These are phyloP conservation scores for Fraxinus baroniana DNA, from an alignment of 305 asterid genomes.

Conservation along the genomic window DNA sequence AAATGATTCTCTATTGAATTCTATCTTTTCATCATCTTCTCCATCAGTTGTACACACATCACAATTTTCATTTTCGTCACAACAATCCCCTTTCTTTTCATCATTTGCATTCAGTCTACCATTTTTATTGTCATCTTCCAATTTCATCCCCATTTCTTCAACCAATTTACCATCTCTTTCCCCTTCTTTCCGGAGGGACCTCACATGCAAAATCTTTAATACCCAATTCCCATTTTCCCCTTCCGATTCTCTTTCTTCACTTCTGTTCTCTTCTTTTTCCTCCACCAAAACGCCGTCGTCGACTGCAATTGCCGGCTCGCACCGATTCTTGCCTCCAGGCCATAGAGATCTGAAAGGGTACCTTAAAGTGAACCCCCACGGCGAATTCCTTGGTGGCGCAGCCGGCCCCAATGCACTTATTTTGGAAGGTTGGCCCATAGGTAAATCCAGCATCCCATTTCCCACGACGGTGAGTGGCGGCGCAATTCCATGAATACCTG, in stretches of 20 bases:
- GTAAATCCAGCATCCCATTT: conserved; percentile 39
- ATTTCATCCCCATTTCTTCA: conserved; percentile 32
- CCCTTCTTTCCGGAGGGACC: conserved; percentile 52
- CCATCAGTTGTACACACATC: conserved; percentile 23
- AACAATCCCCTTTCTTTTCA: conserved; percentile 41
- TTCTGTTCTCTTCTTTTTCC: conserved; percentile 38
- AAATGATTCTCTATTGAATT: conserved; percentile 69
- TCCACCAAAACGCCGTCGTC: conserved; percentile 67
- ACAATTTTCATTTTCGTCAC: conserved; percentile 11
- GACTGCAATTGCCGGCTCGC: conserved; percentile 61
- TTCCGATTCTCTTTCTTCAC: conserved; percentile 25
- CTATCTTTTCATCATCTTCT: conserved; percentile 46
- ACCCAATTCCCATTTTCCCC: conserved; percentile 59
- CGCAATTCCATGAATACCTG: conserved; percentile 61
- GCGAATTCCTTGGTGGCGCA: conserved; percentile 34
- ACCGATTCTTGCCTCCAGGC: conserved; percentile 49
- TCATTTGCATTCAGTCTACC: not conserved
- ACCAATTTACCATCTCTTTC: conserved; percentile 27
- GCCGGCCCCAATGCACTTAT: conserved; percentile 24
- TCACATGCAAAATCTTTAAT: conserved; percentile 63
- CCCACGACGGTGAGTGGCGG: conserved; percentile 48
- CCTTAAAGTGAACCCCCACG: conserved; percentile 78
- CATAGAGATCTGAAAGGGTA: conserved; percentile 76
- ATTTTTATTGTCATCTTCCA: conserved; percentile 29
- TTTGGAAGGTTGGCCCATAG: conserved; percentile 27